Conservation (phyloP, 305 asterid species). For the Plantago rigida region DNA sequence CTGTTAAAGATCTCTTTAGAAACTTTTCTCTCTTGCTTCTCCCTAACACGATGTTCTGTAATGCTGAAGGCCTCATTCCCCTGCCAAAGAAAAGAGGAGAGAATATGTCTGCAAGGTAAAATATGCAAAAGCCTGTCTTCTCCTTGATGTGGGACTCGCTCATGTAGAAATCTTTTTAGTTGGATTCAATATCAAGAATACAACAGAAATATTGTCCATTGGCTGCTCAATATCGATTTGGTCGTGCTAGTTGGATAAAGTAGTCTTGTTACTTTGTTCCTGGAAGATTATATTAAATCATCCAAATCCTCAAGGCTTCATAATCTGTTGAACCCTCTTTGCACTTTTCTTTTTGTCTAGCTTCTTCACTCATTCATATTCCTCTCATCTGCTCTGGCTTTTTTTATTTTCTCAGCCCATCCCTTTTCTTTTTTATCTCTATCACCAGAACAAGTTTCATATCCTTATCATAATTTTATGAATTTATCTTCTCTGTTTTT, state of each 20-base stretch:
- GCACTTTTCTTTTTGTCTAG: slow-evolving; percentile 19
- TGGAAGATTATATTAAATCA: slow-evolving; percentile 15
- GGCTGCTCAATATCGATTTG: slow-evolving; percentile 23
- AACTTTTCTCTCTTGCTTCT: slow-evolving; percentile 55
- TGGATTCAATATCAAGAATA: slow-evolving; percentile 25
- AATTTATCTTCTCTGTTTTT: slow-evolving; percentile 10
- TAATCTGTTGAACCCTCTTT: slow-evolving; percentile 20
- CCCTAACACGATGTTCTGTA: slow-evolving; percentile 71
- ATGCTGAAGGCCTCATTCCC: slow-evolving; percentile 97
- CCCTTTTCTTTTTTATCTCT: not conserved
- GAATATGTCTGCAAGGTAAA: slow-evolving; percentile 98
- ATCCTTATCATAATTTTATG: not conserved
- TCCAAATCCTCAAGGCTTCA: slow-evolving; percentile 18
- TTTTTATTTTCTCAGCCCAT: slow-evolving; percentile 19
- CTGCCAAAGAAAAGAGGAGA: slow-evolving; percentile 85
- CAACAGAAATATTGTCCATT: slow-evolving; percentile 15
- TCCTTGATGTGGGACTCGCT: slow-evolving; percentile 34
- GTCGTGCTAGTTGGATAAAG: slow-evolving; percentile 24
- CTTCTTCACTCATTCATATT: slow-evolving; percentile 1
- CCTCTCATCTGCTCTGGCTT: slow-evolving; percentile 15
- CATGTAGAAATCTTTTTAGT: slow-evolving; percentile 21
- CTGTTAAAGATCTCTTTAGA: slow-evolving; percentile 52
- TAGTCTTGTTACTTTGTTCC: slow-evolving; percentile 26
- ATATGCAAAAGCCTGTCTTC: slow-evolving; percentile 40
- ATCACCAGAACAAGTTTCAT: not conserved